phyloP scores from a whole-genome alignment of 768 basidiomycete genomes.

The Pleurotus cornucopiae region DNA sequence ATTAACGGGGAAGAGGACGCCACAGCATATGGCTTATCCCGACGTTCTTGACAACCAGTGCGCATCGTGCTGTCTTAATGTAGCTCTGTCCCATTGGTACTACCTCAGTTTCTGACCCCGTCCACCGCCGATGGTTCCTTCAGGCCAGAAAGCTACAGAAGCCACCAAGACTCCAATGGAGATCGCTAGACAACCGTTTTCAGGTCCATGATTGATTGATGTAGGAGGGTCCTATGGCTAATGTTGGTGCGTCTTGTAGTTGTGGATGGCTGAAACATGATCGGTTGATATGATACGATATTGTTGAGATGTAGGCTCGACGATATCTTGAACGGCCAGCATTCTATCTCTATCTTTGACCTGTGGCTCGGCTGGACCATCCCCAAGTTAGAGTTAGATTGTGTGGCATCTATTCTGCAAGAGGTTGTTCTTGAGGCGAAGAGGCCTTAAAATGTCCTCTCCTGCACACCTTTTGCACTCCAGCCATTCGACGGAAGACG shows the following conservation, averaged over 20 bases:
- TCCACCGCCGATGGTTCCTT: neutral
- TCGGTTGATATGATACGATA: conserved; percentile 7
- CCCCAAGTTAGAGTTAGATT: too few species aligned
- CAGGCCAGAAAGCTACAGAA: neutral
- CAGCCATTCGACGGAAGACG: neutral
- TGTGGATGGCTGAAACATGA: conserved; percentile 6
- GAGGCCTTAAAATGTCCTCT: neutral
- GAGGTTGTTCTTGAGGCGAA: too few species aligned
- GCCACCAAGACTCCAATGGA: neutral
- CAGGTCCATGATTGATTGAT: conserved; percentile 3
- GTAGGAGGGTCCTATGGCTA: neutral
- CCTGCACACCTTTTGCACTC: neutral
- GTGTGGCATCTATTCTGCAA: too few species aligned
- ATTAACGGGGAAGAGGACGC: conserved; percentile 6
- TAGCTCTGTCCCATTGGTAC: neutral
- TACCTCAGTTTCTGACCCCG: neutral
- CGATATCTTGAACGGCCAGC: neutral
- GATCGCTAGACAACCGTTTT: neutral
- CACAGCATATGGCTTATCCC: conserved; percentile 2
- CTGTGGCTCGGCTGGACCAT: too few species aligned
- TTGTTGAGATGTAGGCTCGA: conserved; percentile 7
- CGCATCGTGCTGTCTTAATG: neutral
- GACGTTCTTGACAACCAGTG: neutral
- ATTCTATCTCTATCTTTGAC: too few species aligned
- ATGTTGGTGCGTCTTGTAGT: neutral